phyloP scores from a whole-genome alignment of 1,139 yeast species.

The Tardiomyces depauwii region DNA sequence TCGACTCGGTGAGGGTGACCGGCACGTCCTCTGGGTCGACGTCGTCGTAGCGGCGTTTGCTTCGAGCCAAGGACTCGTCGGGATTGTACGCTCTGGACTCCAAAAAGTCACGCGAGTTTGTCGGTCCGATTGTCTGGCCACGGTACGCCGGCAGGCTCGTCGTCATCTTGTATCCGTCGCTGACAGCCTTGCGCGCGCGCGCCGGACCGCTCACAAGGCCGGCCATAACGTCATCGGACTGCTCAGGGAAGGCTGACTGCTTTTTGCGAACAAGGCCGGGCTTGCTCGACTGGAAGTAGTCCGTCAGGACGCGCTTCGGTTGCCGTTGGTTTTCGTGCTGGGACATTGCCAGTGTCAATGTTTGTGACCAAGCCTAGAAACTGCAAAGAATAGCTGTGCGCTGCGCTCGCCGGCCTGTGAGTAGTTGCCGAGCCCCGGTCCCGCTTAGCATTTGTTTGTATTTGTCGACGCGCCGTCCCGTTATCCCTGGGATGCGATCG shows the following conservation, averaged over 20 bases:
- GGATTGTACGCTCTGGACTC: background rate
- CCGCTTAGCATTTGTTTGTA: too few relatives aligned
- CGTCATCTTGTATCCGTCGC: constrained; percentile 1
- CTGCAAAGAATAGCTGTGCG: too few relatives aligned
- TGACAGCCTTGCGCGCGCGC: constrained; percentile 1
- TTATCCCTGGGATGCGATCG: too few relatives aligned
- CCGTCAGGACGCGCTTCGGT: background rate
- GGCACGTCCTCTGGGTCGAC: background rate
- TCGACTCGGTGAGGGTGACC: background rate
- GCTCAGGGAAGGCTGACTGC: background rate
- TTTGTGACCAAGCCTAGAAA: too few relatives aligned
- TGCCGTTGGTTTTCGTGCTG: too few relatives aligned
- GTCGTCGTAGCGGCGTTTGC: background rate
- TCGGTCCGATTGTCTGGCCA: background rate
- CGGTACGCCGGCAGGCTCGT: constrained; percentile 1
- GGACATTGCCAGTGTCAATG: too few relatives aligned
- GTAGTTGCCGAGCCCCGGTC: too few relatives aligned
- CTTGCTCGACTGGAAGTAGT: background rate
- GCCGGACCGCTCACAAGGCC: background rate
- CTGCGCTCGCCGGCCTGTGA: too few relatives aligned
- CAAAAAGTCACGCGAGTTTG: background rate
- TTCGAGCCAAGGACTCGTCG: background rate
- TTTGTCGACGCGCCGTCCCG: too few relatives aligned
- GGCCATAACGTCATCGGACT: background rate
- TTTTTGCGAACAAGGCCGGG: background rate